Conservation (phyloP, 331 rosid genomes). For the Arachis monticola region DNA sequence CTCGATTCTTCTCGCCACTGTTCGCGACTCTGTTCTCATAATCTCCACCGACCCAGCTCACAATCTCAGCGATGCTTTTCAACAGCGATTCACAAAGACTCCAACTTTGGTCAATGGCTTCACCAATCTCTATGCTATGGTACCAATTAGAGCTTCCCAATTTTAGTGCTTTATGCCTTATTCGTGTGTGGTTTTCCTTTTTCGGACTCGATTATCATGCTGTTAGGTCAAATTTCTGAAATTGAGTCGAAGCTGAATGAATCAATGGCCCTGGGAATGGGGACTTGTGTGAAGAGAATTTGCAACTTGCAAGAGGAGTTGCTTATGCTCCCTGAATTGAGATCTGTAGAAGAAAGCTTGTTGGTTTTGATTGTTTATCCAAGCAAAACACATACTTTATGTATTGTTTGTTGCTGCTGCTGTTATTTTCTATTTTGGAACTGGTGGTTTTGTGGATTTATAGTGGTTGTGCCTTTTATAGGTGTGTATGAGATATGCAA, state of each 20-base stretch:
- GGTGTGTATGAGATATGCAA: neutral
- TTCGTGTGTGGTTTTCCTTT: neutral
- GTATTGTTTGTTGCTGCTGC: no score
- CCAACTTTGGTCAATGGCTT: conserved; percentile 96
- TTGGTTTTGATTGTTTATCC: no score
- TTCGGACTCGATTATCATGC: neutral
- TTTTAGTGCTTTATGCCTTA: neutral
- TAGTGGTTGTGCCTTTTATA: neutral
- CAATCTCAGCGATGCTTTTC: conserved; percentile 98
- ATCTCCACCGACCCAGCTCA: conserved; percentile 99
- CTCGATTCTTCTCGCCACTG: conserved; percentile 80
- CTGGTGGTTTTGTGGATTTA: neutral
- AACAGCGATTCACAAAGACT: conserved; percentile 88
- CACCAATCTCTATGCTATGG: conserved; percentile 95
- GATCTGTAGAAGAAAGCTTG: no score
- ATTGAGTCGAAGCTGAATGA: no score
- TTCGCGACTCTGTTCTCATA: conserved; percentile 85
- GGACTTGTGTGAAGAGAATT: no score
- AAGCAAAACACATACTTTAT: no score
- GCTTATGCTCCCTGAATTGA: no score
- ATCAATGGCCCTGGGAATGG: no score
- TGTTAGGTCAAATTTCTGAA: neutral
- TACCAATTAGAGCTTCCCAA: conserved; percentile 6
- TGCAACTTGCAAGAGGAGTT: no score
- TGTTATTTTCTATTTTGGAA: no score